phyloP scores from a whole-genome alignment of 805 yeast genomes.

The Danielozyma ontarioensis region DNA sequence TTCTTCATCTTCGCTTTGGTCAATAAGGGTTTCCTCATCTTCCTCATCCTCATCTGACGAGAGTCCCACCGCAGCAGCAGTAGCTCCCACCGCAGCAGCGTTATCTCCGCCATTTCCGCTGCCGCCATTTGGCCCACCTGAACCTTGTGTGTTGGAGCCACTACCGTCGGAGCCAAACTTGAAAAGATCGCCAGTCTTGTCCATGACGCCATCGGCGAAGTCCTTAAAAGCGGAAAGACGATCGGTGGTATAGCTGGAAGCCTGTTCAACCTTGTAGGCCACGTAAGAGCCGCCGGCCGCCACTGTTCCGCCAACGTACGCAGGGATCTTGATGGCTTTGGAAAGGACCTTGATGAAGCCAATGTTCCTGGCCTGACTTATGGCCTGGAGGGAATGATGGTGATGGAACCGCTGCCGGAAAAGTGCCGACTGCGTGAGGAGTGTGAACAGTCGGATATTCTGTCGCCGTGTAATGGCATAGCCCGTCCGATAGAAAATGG shows the following conservation, averaged over 20 bases:
- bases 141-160: no score
- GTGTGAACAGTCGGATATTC: background rate
- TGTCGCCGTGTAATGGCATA: no score
- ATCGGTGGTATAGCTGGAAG: conserved; percentile 65
- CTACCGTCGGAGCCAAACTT: conserved; percentile 19
- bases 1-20: conserved; percentile 39
- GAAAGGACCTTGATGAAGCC: conserved; percentile 46
- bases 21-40: conserved; percentile 43
- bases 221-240: conserved; percentile 60
- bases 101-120: conserved; percentile 23
- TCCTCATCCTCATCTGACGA: conserved; percentile 39
- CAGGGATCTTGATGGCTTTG: conserved; percentile 60
- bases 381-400: background rate
- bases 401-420: background rate
- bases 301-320: conserved; percentile 80
- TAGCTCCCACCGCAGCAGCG: conserved; percentile 41
- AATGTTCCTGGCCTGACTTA: conserved; percentile 18
- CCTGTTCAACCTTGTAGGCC: conserved; percentile 88
- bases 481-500: no score
- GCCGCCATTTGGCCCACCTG: conserved; percentile 15
- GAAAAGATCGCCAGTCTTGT: conserved; percentile 41
- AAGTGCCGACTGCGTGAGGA: background rate
- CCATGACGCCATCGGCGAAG: conserved; percentile 50
- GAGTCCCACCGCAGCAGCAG: conserved; percentile 52
- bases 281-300: conserved; percentile 95